phyloP scores from a whole-genome alignment of 768 basidiomycete species.

The Cantharellus anzutake region DNA sequence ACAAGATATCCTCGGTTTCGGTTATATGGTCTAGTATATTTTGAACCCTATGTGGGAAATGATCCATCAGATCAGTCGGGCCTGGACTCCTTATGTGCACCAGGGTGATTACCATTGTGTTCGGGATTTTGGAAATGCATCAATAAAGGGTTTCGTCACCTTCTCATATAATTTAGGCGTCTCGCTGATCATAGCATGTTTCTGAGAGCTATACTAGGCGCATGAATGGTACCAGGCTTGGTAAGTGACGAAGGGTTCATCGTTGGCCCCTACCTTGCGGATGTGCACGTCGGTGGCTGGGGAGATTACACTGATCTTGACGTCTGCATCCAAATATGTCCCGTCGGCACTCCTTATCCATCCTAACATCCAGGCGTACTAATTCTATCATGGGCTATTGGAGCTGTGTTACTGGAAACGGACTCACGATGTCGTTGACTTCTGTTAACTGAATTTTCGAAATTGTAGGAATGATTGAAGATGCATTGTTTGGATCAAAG shows the following conservation, averaged over 20 bases:
- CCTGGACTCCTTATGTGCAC: not conserved
- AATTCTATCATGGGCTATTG: slow-evolving; percentile 6
- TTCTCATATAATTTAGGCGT: slow-evolving; percentile 57
- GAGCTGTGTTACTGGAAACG: not conserved
- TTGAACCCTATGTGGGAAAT: slow-evolving; percentile 41
- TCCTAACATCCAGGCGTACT: slow-evolving; percentile 73
- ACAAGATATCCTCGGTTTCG: slow-evolving; percentile 56
- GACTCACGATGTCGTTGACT: slow-evolving; percentile 43
- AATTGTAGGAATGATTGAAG: slow-evolving; percentile 19
- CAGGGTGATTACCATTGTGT: slow-evolving; percentile 47
- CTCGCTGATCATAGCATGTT: slow-evolving; percentile 54
- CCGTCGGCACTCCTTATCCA: slow-evolving; percentile 32
- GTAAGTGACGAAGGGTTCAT: not conserved
- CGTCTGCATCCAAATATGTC: slow-evolving; percentile 28
- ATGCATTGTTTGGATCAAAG: slow-evolving; percentile 27
- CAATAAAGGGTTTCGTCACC: slow-evolving; percentile 64
- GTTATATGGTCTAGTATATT: slow-evolving; percentile 62
- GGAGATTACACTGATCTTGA: slow-evolving; percentile 69
- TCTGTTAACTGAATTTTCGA: slow-evolving; percentile 28
- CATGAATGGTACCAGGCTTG: not conserved
- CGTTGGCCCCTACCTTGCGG: slow-evolving; percentile 34
- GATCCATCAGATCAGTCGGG: not conserved
- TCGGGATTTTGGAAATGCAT: slow-evolving; percentile 50
- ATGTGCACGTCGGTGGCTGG: slow-evolving; percentile 87
- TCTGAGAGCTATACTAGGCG: slow-evolving; percentile 59